These are phyloP conservation scores for Debaryomyces sp. DNA, from an alignment of 1,139 yeast species.

Conservation along the genomic window DNA sequence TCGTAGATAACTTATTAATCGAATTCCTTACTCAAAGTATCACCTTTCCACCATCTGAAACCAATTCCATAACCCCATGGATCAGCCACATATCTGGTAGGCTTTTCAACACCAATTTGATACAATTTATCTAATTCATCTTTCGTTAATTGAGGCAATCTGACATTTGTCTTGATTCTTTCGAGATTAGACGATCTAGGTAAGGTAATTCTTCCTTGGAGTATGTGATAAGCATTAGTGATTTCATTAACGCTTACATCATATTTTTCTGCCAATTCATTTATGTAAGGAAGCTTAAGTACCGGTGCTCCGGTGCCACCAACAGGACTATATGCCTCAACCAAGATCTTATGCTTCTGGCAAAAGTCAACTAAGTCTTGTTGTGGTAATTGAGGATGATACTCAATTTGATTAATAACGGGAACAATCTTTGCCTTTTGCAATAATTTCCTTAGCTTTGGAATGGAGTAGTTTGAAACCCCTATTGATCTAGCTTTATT, in stretches of 20 bases:
- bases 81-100: conserved; percentile 38
- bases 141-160: conserved; percentile 41
- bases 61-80: conserved; percentile 44
- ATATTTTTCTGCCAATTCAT: conserved; percentile 35
- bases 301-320: conserved; percentile 42
- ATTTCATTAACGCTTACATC: conserved; percentile 36
- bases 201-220: conserved; percentile 33
- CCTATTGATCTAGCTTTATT: conserved; percentile 35
- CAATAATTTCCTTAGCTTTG: conserved; percentile 28
- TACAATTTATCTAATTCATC: conserved; percentile 48
- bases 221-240: conserved; percentile 40
- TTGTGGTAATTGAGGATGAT: conserved; percentile 44
- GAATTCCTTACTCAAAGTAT: conserved; percentile 22
- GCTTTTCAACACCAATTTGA: conserved; percentile 45
- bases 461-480: conserved; percentile 35
- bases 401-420: conserved; percentile 40
- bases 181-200: conserved; percentile 44
- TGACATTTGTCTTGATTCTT: conserved; percentile 32
- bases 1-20: not conserved
- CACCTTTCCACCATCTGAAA: conserved; percentile 41
- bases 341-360: conserved; percentile 23
- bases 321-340: conserved; percentile 40
- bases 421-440: conserved; percentile 31
- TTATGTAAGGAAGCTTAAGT: conserved; percentile 33
- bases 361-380: conserved; percentile 35